Base-by-base conservation (phyloP, 2,329 filamentous ascomycete genomes). In the Alternaria alternata region DNA sequence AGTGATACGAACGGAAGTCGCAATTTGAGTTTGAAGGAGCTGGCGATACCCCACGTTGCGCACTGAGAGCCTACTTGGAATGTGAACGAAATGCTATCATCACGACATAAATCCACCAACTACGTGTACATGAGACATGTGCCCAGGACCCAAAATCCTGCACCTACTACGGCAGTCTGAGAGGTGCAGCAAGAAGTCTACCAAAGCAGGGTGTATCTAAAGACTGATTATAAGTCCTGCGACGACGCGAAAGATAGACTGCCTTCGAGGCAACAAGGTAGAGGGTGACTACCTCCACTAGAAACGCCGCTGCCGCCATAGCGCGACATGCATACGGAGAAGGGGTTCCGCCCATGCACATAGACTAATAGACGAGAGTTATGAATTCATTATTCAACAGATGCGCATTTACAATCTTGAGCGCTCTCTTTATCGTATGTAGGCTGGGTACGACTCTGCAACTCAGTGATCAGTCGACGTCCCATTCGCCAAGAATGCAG, bases 21-120 rank as follows among this genome's bases (percentile, higher is more conserved):
- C 8, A 59, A 53, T 38, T 39, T 68, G 39, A 68, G 65, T 36
- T 56, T 66, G 28, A 64, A 65, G 14, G 56, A 66, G 7, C 22
- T 55, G 20, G 32, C 30, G 6, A n/a, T 54, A 12, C 39, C 55
- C n/a, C 41, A 59, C 22, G 48, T 57, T 16, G 55, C 57, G 18
- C 47, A 14, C 12, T 65, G 57, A 66, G 44, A 41, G 28, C 16
- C 20, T 28, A 2, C 14, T 43, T 11, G 20, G 20, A 30, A 12
- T 11, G 9, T 42, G 26, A 28, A 28, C 38, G 20, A 41, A 6
- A 32, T 14, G n/a, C 26, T 12, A 30, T 38, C 11, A 46, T 38
- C 14, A 16, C 34, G n/a, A 32, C 28, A 49, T 30, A 16, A 3
- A 38, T 54, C 42, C 4, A n/a, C 24, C 7, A 22, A 39, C 24